Evolutionary conservation across 495 filamentous ascomycete genomes (phyloP), one percentile per base, ranked within the genome.

Genomic region (Hypoxylon crocopeplum): DNA sequence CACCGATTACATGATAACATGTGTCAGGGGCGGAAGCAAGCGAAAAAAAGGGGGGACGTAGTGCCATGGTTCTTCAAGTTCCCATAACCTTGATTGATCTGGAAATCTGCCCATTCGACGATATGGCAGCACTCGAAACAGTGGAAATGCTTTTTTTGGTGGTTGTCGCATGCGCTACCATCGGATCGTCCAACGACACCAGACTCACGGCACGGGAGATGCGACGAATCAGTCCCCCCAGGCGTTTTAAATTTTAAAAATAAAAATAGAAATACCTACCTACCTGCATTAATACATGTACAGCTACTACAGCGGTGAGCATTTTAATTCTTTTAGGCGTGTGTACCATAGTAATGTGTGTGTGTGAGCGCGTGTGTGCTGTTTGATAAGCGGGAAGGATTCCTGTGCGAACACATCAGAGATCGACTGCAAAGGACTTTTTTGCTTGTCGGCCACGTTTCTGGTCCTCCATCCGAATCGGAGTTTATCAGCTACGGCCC

Each of bases 301-400:
- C n/a, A n/a, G n/a, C n/a, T n/a, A n/a, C n/a, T n/a, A n/a, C n/a
- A n/a, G n/a, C n/a, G n/a, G n/a, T n/a, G n/a, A n/a, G n/a, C n/a
- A n/a, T n/a, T n/a, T n/a, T n/a, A n/a, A n/a, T n/a, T n/a, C n/a
- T n/a, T n/a, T n/a, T n/a, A n/a, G n/a, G n/a, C n/a, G n/a, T n/a
- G n/a, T n/a, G n/a, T n/a, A n/a, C n/a, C n/a, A 27, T 27, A 27
- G 24, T 3, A 4, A 27, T 27, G 24, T 27, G 8, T 8, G 24
- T 27, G 8, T 3, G 24, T 27, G 8, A 8, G 24, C 24, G 8
- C 24, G 45, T 27, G 34, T 30, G 32, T 34, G 30, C 40, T 55
- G 48, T 54, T 44, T 61, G 57, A 61, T 61, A 49, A 36, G 46
- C 50, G 45, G 58, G 38, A 49, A 62, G 50, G 58, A 62, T 62